Conservation (phyloP, 2,329 filamentous ascomycete species). For the Myriangium duriaei region DNA sequence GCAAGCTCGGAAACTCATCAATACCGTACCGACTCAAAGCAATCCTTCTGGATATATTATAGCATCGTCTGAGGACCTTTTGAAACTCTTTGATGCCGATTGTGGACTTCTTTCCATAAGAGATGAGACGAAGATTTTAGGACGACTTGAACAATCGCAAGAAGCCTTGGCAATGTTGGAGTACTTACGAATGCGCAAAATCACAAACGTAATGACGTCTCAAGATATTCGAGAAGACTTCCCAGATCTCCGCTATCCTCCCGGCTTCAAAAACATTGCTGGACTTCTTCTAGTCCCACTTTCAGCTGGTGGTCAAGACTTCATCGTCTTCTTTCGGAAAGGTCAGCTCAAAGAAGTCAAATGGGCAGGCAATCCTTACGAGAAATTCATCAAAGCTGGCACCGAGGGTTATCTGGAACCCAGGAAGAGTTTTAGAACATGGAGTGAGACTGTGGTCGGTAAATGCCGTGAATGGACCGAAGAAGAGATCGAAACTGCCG, state of each 20-base stretch:
- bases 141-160: constrained; percentile 60
- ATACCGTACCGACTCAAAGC: constrained; percentile 64
- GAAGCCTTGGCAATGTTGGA: constrained; percentile 76
- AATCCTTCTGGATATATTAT: constrained; percentile 86
- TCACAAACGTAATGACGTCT: constrained; percentile 64
- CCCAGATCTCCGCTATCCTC: constrained; percentile 65
- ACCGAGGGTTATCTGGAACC: constrained; percentile 66
- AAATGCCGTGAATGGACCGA: constrained; percentile 82
- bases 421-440: constrained; percentile 64
- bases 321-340: constrained; percentile 83
- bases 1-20: constrained; percentile 78
- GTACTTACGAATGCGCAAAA: constrained; percentile 63
- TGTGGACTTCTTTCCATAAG: constrained; percentile 74
- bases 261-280: constrained; percentile 66
- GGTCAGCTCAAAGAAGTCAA: constrained; percentile 64
- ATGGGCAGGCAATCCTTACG: constrained; percentile 79
- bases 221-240: constrained; percentile 68
- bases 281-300: constrained; percentile 73
- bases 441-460: constrained; percentile 69
- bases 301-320: constrained; percentile 62
- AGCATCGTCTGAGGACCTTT: constrained; percentile 71
- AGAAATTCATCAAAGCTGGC: constrained; percentile 61
- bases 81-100: constrained; percentile 77
- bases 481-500: constrained; percentile 78
- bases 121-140: constrained; percentile 81